Evolutionary conservation across 225 moss, liverwort and hornwort genomes (phyloP).

Genomic region (Pseudisothecium myosuroides): DNA sequence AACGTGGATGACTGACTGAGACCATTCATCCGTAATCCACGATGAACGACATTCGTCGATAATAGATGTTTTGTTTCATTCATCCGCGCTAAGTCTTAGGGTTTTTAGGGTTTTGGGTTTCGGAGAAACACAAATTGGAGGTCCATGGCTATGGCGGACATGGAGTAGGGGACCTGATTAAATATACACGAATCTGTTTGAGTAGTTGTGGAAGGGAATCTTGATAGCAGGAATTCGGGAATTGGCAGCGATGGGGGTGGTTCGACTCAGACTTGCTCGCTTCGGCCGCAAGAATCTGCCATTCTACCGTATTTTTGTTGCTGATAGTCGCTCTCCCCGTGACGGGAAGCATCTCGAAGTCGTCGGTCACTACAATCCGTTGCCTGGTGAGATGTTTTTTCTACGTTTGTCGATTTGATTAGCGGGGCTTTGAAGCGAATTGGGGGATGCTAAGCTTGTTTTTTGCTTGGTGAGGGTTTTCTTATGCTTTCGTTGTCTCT

Average conservation of each 20-base stretch:
- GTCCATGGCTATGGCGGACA: background rate
- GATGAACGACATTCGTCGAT: background rate
- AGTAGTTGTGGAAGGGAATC: background rate
- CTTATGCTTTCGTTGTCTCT: background rate
- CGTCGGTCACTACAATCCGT: constrained; percentile 82
- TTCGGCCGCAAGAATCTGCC: constrained; percentile 87
- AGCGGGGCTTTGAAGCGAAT: background rate
- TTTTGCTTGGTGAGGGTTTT: background rate
- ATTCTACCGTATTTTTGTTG: constrained; percentile 80
- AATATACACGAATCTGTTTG: no score
- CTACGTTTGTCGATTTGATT: background rate
- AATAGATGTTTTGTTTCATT: background rate
- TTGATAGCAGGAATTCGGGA: background rate
- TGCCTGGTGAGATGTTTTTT: constrained; percentile 37
- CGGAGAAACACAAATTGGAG: background rate
- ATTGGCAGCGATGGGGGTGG: constrained; percentile 54
- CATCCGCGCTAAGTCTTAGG: background rate
- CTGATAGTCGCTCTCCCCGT: constrained; percentile 80
- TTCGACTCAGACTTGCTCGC: constrained; percentile 75
- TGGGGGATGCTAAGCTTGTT: background rate
- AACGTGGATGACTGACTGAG: background rate
- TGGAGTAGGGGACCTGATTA: background rate
- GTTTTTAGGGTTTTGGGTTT: background rate
- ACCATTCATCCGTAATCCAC: background rate
- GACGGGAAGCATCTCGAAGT: constrained; percentile 92